These are phyloP conservation scores for Ormosia emarginata DNA, from an alignment of 306 rosid species.

Conservation along the genomic window DNA sequence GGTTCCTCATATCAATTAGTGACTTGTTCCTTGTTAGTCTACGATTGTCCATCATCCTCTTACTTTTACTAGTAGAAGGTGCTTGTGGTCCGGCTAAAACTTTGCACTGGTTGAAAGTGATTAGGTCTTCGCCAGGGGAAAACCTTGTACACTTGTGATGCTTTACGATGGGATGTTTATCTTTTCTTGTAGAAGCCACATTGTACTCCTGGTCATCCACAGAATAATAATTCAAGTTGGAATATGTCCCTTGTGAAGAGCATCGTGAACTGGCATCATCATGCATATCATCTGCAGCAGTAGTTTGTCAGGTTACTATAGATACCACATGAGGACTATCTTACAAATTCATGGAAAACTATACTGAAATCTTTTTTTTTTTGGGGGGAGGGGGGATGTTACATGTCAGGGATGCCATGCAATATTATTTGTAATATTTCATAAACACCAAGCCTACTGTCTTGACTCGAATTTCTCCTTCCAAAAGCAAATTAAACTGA, in stretches of 20 bases:
- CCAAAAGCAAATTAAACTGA: neutral
- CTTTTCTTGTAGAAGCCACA: conserved; percentile 32
- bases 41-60: conserved; percentile 35
- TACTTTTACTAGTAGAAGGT: conserved; percentile 37
- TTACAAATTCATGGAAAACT: neutral
- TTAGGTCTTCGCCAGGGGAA: too few relatives aligned
- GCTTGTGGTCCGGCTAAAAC: conserved; percentile 26
- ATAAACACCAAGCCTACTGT: neutral
- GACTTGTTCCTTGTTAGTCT: conserved; percentile 66
- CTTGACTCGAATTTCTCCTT: neutral
- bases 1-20: conserved; percentile 68
- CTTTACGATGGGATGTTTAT: conserved; percentile 39
- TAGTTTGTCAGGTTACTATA: neutral
- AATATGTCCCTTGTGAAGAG: conserved; percentile 65
- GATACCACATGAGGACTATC: neutral
- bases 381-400: neutral
- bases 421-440: neutral
- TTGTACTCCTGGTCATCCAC: conserved; percentile 43
- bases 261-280: conserved; percentile 75
- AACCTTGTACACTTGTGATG: conserved; percentile 51
- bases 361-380: too few relatives aligned
- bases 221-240: conserved; percentile 52
- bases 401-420: neutral
- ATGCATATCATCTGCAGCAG: conserved; percentile 59
- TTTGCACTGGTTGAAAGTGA: conserved; percentile 44